A percentile compares a stretch with the other conserved stretches of the same genome.
Conservation (phyloP, 306 rosid species). For the Inga oerstediana region DNA sequence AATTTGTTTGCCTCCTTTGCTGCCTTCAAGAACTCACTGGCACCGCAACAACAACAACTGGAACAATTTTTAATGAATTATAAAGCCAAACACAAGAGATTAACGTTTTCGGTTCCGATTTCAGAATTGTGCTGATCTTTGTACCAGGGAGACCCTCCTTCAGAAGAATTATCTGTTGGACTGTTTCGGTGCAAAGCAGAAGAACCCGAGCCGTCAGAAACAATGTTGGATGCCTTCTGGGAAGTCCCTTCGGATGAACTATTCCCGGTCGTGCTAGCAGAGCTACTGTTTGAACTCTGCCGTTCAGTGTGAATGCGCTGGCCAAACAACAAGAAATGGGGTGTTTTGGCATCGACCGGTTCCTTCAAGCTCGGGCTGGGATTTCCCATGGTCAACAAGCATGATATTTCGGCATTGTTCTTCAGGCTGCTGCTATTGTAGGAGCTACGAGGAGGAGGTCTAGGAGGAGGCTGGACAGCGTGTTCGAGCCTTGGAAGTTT, state of each 20-base stretch:
- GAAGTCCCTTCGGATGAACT: conserved; percentile 57
- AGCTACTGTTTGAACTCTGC: conserved; percentile 54
- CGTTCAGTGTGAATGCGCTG: conserved; percentile 67
- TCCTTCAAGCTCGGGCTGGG: conserved; percentile 55
- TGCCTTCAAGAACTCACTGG: conserved; percentile 65
- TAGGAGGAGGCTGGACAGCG: conserved; percentile 38
- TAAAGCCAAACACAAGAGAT: conserved; percentile 59
- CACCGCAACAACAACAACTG: conserved; percentile 26
- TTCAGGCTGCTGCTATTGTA: conserved; percentile 37
- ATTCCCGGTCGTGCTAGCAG: conserved; percentile 51
- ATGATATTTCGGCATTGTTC: conserved; percentile 53
- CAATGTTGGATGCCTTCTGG: conserved; percentile 53
- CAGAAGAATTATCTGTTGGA: conserved; percentile 69
- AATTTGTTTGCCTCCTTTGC: conserved; percentile 53
- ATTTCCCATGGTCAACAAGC: conserved; percentile 62
- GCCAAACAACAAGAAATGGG: conserved; percentile 82
- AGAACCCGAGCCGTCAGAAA: conserved; percentile 63
- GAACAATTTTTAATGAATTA: conserved; percentile 22
- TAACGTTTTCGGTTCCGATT: conserved; percentile 51
- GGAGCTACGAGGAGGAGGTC: conserved; percentile 43
- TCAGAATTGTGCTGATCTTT: conserved; percentile 54
- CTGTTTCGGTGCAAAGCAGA: conserved; percentile 51
- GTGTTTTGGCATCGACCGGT: conserved; percentile 52
- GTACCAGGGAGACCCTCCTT: conserved; percentile 77
- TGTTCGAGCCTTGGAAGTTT: conserved; percentile 55